Conservation (phyloP, 805 yeast species). For the Lipomyces yamanashiensis region DNA sequence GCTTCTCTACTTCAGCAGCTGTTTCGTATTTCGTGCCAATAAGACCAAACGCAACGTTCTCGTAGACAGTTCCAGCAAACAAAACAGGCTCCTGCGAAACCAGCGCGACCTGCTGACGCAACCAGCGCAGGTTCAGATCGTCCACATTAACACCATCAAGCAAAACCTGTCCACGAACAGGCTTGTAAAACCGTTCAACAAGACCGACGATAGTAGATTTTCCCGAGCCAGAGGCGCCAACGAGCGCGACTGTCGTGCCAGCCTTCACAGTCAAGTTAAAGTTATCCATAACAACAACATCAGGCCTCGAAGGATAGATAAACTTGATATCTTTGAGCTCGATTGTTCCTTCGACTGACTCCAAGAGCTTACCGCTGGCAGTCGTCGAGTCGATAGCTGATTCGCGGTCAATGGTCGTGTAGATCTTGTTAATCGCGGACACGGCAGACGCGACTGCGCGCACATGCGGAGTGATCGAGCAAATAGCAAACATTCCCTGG, state of each 20-base stretch:
- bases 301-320: conserved; percentile 44
- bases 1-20: conserved; percentile 48
- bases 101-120: conserved; percentile 59
- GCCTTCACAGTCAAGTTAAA: conserved; percentile 56
- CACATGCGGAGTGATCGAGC: conserved; percentile 50
- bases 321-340: conserved; percentile 40
- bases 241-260: conserved; percentile 85
- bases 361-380: conserved; percentile 35
- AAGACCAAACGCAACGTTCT: conserved; percentile 80
- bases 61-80: conserved; percentile 79
- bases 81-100: conserved; percentile 64
- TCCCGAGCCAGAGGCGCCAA: conserved; percentile 77
- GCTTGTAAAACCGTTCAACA: conserved; percentile 63
- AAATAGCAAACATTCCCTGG: conserved; percentile 49
- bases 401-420: conserved; percentile 51
- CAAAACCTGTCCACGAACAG: conserved; percentile 52
- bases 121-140: conserved; percentile 56
- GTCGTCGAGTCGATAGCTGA: conserved; percentile 48
- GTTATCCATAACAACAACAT: conserved; percentile 40
- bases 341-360: conserved; percentile 47
- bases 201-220: conserved; percentile 54
- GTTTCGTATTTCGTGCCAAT: conserved; percentile 41
- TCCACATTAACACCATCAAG: conserved; percentile 56
- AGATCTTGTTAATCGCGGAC: conserved; percentile 49
- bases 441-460: conserved; percentile 48